These are phyloP conservation scores for Aspergillus amoenus DNA, from an alignment of 2,329 filamentous ascomycete genomes.

Conservation along the genomic window DNA sequence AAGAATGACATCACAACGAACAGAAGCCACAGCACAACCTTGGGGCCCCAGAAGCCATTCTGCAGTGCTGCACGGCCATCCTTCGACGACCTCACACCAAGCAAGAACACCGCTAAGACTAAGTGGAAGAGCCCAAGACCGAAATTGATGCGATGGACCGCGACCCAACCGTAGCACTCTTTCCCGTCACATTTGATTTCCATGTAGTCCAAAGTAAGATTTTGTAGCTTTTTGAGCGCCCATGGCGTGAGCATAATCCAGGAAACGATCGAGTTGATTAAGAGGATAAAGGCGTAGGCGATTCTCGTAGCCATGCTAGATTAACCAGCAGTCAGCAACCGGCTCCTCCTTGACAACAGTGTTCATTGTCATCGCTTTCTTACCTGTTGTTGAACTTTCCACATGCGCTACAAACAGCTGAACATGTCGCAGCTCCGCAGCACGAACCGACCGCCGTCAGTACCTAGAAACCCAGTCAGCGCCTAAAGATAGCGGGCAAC, in stretches of 20 bases:
- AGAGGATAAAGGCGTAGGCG: conserved; percentile 89
- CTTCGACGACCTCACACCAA: conserved; percentile 84
- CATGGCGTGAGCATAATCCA: conserved; percentile 99
- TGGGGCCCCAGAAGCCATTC: conserved; percentile 99
- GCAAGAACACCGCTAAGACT: conserved; percentile 76
- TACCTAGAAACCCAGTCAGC: conserved; percentile 53
- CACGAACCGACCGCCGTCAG: conserved; percentile 81
- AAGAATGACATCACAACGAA: conserved; percentile 91
- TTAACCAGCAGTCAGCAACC: conserved; percentile 19
- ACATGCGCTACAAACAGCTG: conserved; percentile 90
- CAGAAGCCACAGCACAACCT: conserved; percentile 83
- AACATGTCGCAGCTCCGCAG: conserved; percentile 95
- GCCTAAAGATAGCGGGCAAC: conserved; percentile 7
- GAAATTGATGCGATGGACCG: conserved; percentile 97
- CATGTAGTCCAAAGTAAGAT: conserved; percentile 92
- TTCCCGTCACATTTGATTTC: conserved; percentile 89
- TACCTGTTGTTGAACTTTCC: conserved; percentile 97
- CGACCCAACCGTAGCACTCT: conserved; percentile 91
- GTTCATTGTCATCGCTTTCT: conserved; percentile 8
- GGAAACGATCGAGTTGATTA: conserved; percentile 93
- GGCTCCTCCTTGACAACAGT: neutral
- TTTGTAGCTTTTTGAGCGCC: conserved; percentile 93
- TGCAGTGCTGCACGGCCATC: conserved; percentile 85
- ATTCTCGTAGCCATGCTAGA: conserved; percentile 90
- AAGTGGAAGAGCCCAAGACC: conserved; percentile 92